Evolutionary conservation across 495 filamentous ascomycete species (phyloP).

Genomic region (Annulohypoxylon moriforme): DNA sequence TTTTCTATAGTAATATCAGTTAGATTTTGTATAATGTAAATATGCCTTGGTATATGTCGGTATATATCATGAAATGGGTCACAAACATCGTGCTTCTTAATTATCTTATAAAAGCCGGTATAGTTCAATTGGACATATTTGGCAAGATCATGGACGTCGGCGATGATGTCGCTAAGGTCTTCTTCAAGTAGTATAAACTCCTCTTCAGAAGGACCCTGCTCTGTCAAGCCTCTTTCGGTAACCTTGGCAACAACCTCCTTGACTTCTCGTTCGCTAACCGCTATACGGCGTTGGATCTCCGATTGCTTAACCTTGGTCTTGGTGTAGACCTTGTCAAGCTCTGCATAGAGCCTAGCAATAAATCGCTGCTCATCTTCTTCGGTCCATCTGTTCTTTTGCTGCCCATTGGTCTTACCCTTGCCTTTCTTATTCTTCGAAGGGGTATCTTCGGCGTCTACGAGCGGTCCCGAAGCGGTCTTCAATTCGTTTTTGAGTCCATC

Average conservation of each 20-base stretch:
- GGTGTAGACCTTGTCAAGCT: conserved; percentile 95
- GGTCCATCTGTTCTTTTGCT: conserved; percentile 73
- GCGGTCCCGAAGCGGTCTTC: conserved; percentile 72
- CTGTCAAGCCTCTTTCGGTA: conserved; percentile 64
- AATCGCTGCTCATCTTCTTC: conserved; percentile 93
- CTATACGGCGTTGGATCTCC: conserved; percentile 91
- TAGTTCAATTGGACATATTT: conserved; percentile 99
- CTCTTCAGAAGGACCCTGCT: conserved; percentile 80
- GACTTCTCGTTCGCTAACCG: conserved; percentile 87
- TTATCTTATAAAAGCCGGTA: conserved; percentile 99
- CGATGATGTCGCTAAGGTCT: conserved; percentile 96
- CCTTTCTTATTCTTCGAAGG: conserved; percentile 53
- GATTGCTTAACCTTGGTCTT: conserved; percentile 96
- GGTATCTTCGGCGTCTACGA: conserved; percentile 43
- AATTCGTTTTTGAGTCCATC: conserved; percentile 90
- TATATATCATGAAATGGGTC: background rate
- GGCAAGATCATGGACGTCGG: conserved; percentile 97
- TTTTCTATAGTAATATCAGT: conserved; percentile 71
- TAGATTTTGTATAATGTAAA: conserved; percentile 31
- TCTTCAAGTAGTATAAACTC: conserved; percentile 95
- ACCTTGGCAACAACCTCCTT: conserved; percentile 82
- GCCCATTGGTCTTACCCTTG: conserved; percentile 64
- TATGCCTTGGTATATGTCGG: background rate
- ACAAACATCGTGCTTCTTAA: conserved; percentile 98
- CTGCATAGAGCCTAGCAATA: conserved; percentile 83